Base-by-base conservation (phyloP, 306 rosid species). In the Lathyrus tuberosus region DNA sequence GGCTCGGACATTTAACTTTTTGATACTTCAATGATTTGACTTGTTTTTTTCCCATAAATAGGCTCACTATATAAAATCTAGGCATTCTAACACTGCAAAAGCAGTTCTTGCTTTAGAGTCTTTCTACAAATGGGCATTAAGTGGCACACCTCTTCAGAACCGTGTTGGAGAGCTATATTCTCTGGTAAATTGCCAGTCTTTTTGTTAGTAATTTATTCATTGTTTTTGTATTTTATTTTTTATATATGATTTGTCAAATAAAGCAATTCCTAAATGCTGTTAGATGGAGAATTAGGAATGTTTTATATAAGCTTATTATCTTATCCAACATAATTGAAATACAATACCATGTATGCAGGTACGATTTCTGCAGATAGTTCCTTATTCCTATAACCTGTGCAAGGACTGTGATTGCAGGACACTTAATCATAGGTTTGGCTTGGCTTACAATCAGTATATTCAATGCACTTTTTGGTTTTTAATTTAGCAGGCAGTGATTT, bases 71-170 rank as follows among this genome's bases (percentile, higher is more conserved):
- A 86, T 93, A 67, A 93, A 88, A 86, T 69, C 87, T 58, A 82
- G 88, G 64, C 85, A 64, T 31, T 76, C 84, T 57, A 90, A 90
- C 76, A 93, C 97, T 46, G 86, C 97, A 54, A 88, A 75, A 83
- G 98, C 94, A 65, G 90, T 90, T 85, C 84, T 90, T 78, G 85
- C 94, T 41, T 78, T 93, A 24, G 88, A 88, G 71, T 90, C 97
- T 79, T 73, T 80, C 64, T 87, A 82, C 85, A 90, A 75, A 84
- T 93, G 98, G 98, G 97, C 98, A 49, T 79, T 93, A 78, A 90
- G 96, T 76, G 97, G 98, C 67, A 90, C 98, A n/a, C 98, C 98
- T 42, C 75, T 93, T 65, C 91, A 88, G 83, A 93, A 90, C 61
- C 94, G 89, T 74, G 86, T 88, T 51, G 91, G 89, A 69, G 97